Evolutionary conservation across 2,329 filamentous ascomycete genomes (phyloP).

Genomic region (Trichoderma harzianum): DNA sequence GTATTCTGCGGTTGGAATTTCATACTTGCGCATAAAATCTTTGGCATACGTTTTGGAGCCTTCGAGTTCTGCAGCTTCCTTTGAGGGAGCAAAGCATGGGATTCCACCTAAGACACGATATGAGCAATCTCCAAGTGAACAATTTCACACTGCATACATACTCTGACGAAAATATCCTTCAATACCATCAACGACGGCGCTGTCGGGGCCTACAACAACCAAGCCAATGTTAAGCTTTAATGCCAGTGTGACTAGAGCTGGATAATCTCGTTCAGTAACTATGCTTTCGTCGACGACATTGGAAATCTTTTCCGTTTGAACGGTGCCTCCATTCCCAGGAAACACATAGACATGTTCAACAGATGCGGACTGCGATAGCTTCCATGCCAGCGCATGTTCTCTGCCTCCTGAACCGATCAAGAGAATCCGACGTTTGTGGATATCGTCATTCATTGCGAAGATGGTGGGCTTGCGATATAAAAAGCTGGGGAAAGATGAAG

Average conservation of each 20-base stretch:
- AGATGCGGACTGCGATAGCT: background rate
- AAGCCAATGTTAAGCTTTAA: background rate
- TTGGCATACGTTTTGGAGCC: background rate
- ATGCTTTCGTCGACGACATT: background rate
- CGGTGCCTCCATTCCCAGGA: background rate
- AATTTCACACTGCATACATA: background rate
- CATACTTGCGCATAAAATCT: background rate
- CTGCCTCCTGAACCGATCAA: background rate
- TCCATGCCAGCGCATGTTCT: background rate
- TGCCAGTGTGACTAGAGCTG: background rate
- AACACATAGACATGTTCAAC: background rate
- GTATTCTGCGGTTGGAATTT: background rate
- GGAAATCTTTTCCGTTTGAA: background rate
- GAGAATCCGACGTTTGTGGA: background rate
- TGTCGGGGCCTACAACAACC: background rate
- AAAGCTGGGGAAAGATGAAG: no score
- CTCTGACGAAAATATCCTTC: background rate
- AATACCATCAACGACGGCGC: background rate
- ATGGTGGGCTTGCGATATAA: no score
- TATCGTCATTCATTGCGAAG: background rate
- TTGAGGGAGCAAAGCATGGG: background rate
- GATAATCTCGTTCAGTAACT: background rate
- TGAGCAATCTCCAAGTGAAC: background rate
- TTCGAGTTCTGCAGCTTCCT: background rate
- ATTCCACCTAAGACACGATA: background rate